Base-by-base conservation (phyloP, 352 stramenopile species). In the Detonula confervacea region DNA sequence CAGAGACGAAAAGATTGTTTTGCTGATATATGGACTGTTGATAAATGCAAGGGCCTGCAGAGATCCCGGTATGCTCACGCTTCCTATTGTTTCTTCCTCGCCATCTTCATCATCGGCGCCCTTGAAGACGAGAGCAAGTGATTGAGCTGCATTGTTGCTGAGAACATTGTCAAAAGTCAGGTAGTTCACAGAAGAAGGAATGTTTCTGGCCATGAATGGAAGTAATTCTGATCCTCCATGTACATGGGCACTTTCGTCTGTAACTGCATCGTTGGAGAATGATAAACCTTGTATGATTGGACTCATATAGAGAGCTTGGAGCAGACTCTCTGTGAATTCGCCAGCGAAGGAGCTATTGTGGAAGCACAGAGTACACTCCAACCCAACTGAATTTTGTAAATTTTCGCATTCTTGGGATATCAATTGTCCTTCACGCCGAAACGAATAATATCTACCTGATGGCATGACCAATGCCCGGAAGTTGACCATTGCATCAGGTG, bases 331-430 rank as follows among this genome's bases (percentile, higher is more conserved):
- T 2, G 75, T 61, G 64, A 93, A 94, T 68, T 94, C 89, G 0
- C 87, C 87, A 37, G 74, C 86, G 66, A 93, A 94, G 3, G 73
- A 87, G 54, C 81, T 91, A 60, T 94, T 92, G 1, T 64, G 89
- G 60, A 94, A 94, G 12, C 71, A 66, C 14, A 93, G 56, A 25
- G 77, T 85, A 80, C 81, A 94, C 47, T 90, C 67, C 73, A 56
- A 9, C 84, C 75, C n/a, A 70, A 64, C 44, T 52, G n/a, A 27
- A 8, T 22, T 22, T 25, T 52, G 14, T 20, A 54, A 56, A 56
- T 55, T 89, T 35, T 87, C 80, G 49, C 81, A 86, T n/a, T 89
- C 35, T 27, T 80, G 64, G 20, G 75, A 75, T 25, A 92, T 35
- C 20, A 92, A 71, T 52, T 90, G 72, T 12, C 81, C 87, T 57